Conservation (phyloP, 257 asterid species). For the Lavandula angustifolia region DNA sequence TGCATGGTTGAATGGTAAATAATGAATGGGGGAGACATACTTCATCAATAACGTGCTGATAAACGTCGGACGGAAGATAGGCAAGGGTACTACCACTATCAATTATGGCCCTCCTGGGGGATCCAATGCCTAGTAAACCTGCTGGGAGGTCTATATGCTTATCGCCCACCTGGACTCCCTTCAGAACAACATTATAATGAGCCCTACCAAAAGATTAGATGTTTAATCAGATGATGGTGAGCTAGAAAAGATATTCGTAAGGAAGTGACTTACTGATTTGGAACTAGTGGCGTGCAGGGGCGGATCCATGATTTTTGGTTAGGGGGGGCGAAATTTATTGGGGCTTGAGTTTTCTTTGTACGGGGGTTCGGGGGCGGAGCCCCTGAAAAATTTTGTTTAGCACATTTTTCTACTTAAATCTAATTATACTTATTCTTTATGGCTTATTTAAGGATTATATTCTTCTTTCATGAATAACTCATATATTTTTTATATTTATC, state of each 20-base stretch:
- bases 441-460: too few species aligned
- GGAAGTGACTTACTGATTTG: conserved; percentile 47
- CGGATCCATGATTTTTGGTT: too few species aligned
- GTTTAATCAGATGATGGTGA: conserved; percentile 26
- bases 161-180: conserved; percentile 58
- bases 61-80: conserved; percentile 54
- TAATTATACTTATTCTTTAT: too few species aligned
- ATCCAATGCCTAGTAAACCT: conserved; percentile 40
- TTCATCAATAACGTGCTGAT: conserved; percentile 44
- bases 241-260: too few species aligned
- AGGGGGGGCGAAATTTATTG: too few species aligned
- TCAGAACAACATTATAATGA: conserved; percentile 60
- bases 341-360: too few species aligned
- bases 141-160: conserved; percentile 43
- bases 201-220: conserved; percentile 41
- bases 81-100: conserved; percentile 80
- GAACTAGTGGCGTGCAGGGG: conserved; percentile 47
- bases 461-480: too few species aligned
- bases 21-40: conserved; percentile 26
- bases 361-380: too few species aligned
- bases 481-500: too few species aligned
- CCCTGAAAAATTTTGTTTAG: too few species aligned
- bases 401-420: too few species aligned
- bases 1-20: conserved; percentile 2
- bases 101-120: conserved; percentile 47